Evolutionary conservation across 2,329 filamentous ascomycete genomes (phyloP).

Genomic region (Amylocarpus encephaloides): DNA sequence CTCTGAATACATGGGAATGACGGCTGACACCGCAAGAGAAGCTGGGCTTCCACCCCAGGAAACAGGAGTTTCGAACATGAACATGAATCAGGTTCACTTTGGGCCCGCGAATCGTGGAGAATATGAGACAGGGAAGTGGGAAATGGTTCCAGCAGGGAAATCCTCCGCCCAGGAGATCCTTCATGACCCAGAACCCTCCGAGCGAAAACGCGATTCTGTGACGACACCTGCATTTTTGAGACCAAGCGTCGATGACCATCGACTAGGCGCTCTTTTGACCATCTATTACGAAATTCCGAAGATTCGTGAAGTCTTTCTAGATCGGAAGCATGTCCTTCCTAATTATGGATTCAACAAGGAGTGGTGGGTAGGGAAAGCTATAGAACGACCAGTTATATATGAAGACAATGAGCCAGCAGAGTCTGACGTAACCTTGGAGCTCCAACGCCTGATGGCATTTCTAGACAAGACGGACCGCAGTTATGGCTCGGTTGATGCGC

Average conservation of each 20-base stretch:
- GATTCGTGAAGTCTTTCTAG: constrained; percentile 48
- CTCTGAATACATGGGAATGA: constrained; percentile 48
- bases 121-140: constrained; percentile 53
- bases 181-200: constrained; percentile 33
- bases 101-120: constrained; percentile 51
- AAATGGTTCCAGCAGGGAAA: constrained; percentile 44
- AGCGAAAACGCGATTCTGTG: constrained; percentile 36
- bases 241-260: constrained; percentile 32
- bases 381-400: constrained; percentile 27
- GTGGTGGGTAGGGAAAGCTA: constrained; percentile 56
- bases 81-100: constrained; percentile 42
- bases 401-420: constrained; percentile 13
- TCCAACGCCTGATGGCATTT: constrained; percentile 58
- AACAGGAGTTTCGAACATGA: constrained; percentile 39
- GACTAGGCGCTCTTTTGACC: constrained; percentile 49
- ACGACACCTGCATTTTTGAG: constrained; percentile 48
- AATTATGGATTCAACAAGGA: constrained; percentile 50
- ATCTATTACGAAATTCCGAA: constrained; percentile 55
- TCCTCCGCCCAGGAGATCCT: constrained; percentile 27
- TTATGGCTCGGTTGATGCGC: constrained; percentile 48
- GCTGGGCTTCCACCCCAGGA: constrained; percentile 46
- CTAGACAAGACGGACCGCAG: constrained; percentile 54
- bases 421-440: constrained; percentile 38
- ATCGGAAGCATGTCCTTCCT: constrained; percentile 35
- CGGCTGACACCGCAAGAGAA: constrained; percentile 49